Evolutionary conservation across 768 basidiomycete species (phyloP).

Genomic region (Boletellus sp.): DNA sequence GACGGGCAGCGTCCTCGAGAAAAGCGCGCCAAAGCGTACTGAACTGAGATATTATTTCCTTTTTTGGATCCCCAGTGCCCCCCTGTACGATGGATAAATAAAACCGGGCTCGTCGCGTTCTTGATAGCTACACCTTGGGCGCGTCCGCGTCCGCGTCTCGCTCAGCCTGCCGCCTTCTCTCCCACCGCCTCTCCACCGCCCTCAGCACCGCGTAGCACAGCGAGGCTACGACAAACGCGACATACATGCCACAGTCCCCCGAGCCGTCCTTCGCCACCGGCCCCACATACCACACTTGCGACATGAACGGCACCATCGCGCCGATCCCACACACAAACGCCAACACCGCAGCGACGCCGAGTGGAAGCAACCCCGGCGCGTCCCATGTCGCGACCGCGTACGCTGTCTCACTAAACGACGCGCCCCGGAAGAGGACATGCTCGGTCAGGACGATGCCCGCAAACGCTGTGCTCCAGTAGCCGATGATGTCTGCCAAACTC

Average conservation of each 20-base stretch:
- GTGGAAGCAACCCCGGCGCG: slow-evolving; percentile 35
- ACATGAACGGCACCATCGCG: slow-evolving; percentile 45
- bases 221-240: slow-evolving; percentile 34
- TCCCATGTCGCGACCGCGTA: slow-evolving; percentile 41
- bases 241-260: slow-evolving; percentile 48
- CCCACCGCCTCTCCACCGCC: slow-evolving; percentile 25
- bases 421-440: slow-evolving; percentile 42
- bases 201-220: slow-evolving; percentile 32
- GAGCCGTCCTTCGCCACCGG: slow-evolving; percentile 42
- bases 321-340: slow-evolving; percentile 39
- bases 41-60: too few relatives aligned
- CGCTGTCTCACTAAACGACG: slow-evolving; percentile 26
- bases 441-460: slow-evolving; percentile 39
- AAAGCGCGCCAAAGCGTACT: slow-evolving; percentile 3
- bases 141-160: background rate
- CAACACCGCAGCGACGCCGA: slow-evolving; percentile 38
- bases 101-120: too few relatives aligned
- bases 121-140: slow-evolving; percentile 1
- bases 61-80: too few relatives aligned
- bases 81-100: too few relatives aligned
- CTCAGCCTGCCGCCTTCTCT: background rate
- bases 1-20: slow-evolving; percentile 21
- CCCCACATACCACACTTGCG: slow-evolving; percentile 50
- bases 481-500: slow-evolving; percentile 36
- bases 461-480: slow-evolving; percentile 42